Evolutionary conservation across 2,329 filamentous ascomycete genomes (phyloP).

Genomic region (Arachnomyces sp.): DNA sequence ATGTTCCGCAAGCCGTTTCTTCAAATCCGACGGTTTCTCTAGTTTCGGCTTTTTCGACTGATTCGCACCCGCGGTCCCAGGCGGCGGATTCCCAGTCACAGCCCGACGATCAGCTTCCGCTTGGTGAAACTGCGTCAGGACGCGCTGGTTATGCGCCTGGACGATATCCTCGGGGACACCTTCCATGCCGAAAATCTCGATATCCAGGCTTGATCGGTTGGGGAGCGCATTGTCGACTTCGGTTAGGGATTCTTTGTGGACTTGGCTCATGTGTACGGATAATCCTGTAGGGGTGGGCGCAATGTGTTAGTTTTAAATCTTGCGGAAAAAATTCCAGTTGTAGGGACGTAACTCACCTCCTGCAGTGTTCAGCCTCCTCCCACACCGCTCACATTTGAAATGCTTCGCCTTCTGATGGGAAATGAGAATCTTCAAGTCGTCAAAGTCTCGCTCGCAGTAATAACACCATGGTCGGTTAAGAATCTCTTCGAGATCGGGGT

Average conservation of each 20-base stretch:
- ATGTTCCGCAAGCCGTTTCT: constrained; percentile 69
- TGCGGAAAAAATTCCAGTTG: constrained; percentile 2
- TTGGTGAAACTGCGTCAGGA: constrained; percentile 77
- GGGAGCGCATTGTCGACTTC: constrained; percentile 87
- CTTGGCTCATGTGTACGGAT: constrained; percentile 94
- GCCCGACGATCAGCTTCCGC: constrained; percentile 74
- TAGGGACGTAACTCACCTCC: constrained; percentile 56
- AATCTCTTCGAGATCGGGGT: constrained; percentile 80
- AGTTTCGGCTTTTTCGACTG: constrained; percentile 58
- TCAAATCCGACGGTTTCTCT: constrained; percentile 68
- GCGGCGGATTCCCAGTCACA: constrained; percentile 72
- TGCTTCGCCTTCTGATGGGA: constrained; percentile 99
- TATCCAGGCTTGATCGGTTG: constrained; percentile 73
- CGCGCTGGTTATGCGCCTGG: constrained; percentile 74
- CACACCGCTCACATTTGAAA: constrained; percentile 92
- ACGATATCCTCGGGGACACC: constrained; percentile 83
- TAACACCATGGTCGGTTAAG: constrained; percentile 91
- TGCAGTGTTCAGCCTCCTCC: constrained; percentile 80
- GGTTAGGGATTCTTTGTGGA: constrained; percentile 86
- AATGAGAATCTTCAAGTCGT: constrained; percentile 92
- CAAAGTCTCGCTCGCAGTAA: constrained; percentile 98
- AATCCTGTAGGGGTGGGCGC: constrained; percentile 68
- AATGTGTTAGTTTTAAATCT: constrained; percentile 5
- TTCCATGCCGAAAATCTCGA: constrained; percentile 98
- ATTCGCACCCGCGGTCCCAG: constrained; percentile 46